Evolutionary conservation across 2,329 filamentous ascomycete species (phyloP).

Genomic region (Drechslerella dactyloides): DNA sequence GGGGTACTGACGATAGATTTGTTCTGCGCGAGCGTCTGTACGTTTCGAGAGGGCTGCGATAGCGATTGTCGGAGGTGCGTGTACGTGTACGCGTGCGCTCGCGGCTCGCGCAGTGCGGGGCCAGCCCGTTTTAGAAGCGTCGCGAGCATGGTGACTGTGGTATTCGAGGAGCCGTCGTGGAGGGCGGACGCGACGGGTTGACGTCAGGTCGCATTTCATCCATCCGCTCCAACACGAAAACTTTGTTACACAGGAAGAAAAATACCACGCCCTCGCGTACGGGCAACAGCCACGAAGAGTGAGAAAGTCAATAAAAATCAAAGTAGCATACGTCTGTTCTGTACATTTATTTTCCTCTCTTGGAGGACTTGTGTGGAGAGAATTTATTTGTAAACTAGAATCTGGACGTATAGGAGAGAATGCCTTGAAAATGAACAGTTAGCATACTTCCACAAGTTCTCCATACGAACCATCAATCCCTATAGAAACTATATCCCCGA

Average conservation of each 20-base stretch:
- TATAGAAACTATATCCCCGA: too few relatives aligned
- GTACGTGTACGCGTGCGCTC: neutral
- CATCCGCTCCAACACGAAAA: constrained; percentile 20
- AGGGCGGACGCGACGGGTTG: neutral
- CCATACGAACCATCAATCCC: too few relatives aligned
- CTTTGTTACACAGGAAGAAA: constrained; percentile 23
- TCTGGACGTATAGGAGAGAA: too few relatives aligned
- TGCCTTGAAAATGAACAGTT: too few relatives aligned
- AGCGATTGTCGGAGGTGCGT: neutral
- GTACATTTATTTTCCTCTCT: too few relatives aligned
- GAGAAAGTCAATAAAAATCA: too few relatives aligned
- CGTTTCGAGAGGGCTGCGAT: neutral
- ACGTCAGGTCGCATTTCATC: neutral
- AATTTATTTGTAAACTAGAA: too few relatives aligned
- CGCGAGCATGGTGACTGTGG: constrained; percentile 4
- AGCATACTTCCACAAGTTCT: too few relatives aligned
- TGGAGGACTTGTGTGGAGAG: too few relatives aligned
- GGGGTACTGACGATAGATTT: constrained; percentile 37
- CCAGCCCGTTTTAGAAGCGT: constrained; percentile 19
- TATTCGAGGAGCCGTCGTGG: neutral
- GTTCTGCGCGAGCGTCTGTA: constrained; percentile 36
- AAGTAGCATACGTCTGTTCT: too few relatives aligned
- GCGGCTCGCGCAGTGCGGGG: constrained; percentile 14
- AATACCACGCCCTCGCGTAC: constrained; percentile 20
- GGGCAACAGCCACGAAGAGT: neutral